These are phyloP conservation scores for Mimosa bimucronata DNA, from an alignment of 306 rosid species.

Conservation along the genomic window DNA sequence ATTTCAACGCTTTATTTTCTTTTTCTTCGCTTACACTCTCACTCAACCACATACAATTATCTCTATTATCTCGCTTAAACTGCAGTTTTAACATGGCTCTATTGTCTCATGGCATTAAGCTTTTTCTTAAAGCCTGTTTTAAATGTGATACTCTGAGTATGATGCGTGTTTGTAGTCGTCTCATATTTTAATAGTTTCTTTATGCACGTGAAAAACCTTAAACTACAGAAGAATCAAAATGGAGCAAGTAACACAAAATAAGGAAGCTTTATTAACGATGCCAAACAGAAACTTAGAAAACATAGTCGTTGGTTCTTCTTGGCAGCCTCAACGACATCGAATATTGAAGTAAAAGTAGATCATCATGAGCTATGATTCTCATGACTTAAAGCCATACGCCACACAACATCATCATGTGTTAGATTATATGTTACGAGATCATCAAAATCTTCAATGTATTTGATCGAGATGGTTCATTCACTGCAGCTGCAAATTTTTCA, in stretches of 20 bases:
- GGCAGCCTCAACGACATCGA: not conserved
- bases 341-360: not conserved
- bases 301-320: conserved; percentile 10
- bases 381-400: not conserved
- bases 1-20: no score
- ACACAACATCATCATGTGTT: not conserved
- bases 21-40: not conserved
- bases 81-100: no score
- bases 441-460: conserved; percentile 19
- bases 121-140: no score
- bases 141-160: no score
- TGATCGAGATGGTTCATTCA: conserved; percentile 21
- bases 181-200: not conserved
- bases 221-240: not conserved
- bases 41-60: not conserved
- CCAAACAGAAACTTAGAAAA: not conserved
- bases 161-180: no score
- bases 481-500: conserved; percentile 52
- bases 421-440: not conserved
- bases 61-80: not conserved
- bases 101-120: no score
- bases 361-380: not conserved
- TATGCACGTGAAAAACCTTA: not conserved
- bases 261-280: conserved; percentile 7
- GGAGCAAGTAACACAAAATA: not conserved